Base-by-base conservation (phyloP, 768 basidiomycete species). In the Collybia nuda region DNA sequence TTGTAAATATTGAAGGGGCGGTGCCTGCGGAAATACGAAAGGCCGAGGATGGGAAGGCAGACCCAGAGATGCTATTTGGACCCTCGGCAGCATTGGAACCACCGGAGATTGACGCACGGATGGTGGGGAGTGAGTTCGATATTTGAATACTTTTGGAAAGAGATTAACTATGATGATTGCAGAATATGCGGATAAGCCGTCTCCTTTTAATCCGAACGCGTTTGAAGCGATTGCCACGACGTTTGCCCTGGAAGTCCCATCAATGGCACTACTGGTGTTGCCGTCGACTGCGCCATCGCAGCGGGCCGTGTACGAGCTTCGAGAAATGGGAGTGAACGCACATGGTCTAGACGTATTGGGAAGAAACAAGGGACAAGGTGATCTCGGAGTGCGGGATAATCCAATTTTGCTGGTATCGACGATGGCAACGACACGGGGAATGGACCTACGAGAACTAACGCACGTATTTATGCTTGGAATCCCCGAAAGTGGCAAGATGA, bases 401-500 rank as follows among this genome's bases (percentile, higher is more conserved):
- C 85, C 88, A 19, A 79, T 67, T 19, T 62, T 91, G 59, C 72
- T 92, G 26, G 85, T 92, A 36, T 76, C 79, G 12, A 90, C 88
- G 0, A 68, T 80, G 19, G 85, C 87, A 15, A 84, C 84, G 17
- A 81, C 80, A 29, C 82, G 90, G 42, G 89, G 89, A 22, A 66
- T 92, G 43, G 88, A 92, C 68, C 65, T 91, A 45, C 84, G 83
- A 8, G 76, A 75, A 53, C 70, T 91, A 57, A 79, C 80, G 41
- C 89, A 90, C 61, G 88, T 91, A 17, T 90, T 92, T 63, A 70
- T 90, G 44, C 66, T 86, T 40, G 88, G 88, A 3, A 67, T 86
- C 2, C 77, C 81, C 5, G 76, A 79, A 51, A 76, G 72, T 24
- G 66, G 58, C 9, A 67, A 57, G 40, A 68, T 73, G 32, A 69